Conservation (phyloP, 164 flowering plant species). For the Stephania japonica region DNA sequence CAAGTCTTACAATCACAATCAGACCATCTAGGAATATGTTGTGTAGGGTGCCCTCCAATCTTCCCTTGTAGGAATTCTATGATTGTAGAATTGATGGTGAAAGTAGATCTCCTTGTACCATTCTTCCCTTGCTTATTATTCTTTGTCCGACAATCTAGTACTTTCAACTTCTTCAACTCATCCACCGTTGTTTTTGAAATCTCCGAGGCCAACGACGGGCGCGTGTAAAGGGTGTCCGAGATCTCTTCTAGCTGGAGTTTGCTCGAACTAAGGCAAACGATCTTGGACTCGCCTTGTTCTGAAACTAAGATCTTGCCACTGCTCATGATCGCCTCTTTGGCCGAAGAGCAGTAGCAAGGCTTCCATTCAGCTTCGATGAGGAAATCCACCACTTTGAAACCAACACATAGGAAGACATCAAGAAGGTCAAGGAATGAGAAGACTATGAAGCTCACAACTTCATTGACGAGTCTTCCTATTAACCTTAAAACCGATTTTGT, state of each 20-base stretch:
- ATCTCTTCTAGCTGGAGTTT: slow-evolving; percentile 75
- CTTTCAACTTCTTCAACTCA: slow-evolving; percentile 37
- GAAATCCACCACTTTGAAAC: slow-evolving; percentile 61
- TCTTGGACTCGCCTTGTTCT: slow-evolving; percentile 64
- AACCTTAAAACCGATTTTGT: slow-evolving; percentile 25
- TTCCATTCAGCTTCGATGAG: slow-evolving; percentile 72
- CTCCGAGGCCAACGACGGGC: slow-evolving; percentile 71
- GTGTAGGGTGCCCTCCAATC: slow-evolving; percentile 37
- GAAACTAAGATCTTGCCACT: slow-evolving; percentile 76
- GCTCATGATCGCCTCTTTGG: slow-evolving; percentile 56
- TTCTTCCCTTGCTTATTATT: slow-evolving; percentile 11
- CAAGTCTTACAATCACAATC: slow-evolving; percentile 79
- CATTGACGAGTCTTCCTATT: slow-evolving; percentile 39
- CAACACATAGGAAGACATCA: slow-evolving; percentile 59
- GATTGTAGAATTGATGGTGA: slow-evolving; percentile 61
- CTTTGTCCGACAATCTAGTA: slow-evolving; percentile 14
- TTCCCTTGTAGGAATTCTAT: slow-evolving; percentile 81
- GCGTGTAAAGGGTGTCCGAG: slow-evolving; percentile 80
- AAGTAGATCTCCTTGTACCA: slow-evolving; percentile 32
- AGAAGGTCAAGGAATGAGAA: slow-evolving; percentile 66
- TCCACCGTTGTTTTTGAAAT: slow-evolving; percentile 44
- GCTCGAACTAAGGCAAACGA: slow-evolving; percentile 50
- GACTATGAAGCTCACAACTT: slow-evolving; percentile 62
- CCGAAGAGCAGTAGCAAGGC: slow-evolving; percentile 81
- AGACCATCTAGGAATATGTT: slow-evolving; percentile 77